Base-by-base conservation (phyloP, 2,329 filamentous ascomycete genomes). In the Penicillium sp. region DNA sequence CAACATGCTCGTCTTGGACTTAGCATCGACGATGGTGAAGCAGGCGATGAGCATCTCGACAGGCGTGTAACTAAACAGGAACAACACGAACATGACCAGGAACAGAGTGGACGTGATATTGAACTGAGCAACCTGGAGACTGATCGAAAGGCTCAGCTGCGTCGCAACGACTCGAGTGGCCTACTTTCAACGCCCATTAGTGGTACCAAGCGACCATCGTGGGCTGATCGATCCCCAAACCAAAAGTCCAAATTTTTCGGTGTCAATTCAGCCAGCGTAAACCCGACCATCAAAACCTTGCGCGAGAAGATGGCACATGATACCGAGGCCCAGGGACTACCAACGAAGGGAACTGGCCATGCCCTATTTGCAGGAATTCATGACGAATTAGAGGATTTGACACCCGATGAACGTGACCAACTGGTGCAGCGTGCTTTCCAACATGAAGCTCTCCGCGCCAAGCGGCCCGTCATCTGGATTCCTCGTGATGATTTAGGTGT, bases 381-480 rank as follows among this genome's bases (percentile, higher is more conserved):
- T 55, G 91, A 97, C 62, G 90, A 95, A 73, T 84, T 98, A 53
- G 91, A 96, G 67, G 93, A 98, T 64, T 75, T 98, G 40, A 93
- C 88, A 1, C 88, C 89, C 0, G 87, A 91, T 14, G 89, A 96
- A 66, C 80, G 93, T 58, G 90, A 97, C 63, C 77, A 82, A 47
- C 80, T 97, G 31, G 86, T 93, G 10, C 85, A 85, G 44, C 85
- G 89, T 60, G 89, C 91, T 0, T 98, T 98, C 69, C 85, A 90
- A 69, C 93, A 98, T 63, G 84, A 84, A 27, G 93, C 93, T 0
- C 76, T 96, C 29, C 82, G 93, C 7, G 87, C 90, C 1, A 81
- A 86, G 42, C 79, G 89, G 43, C 93, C 93, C 0, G 88, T 87
- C 0, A 84, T 98, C 22, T 98, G 93, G 93, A 87, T 98, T 36